Evolutionary conservation across 2,329 filamentous ascomycete genomes (phyloP), one percentile per base, ranked within the genome.

Genomic region (Aspergillus tamarii): DNA sequence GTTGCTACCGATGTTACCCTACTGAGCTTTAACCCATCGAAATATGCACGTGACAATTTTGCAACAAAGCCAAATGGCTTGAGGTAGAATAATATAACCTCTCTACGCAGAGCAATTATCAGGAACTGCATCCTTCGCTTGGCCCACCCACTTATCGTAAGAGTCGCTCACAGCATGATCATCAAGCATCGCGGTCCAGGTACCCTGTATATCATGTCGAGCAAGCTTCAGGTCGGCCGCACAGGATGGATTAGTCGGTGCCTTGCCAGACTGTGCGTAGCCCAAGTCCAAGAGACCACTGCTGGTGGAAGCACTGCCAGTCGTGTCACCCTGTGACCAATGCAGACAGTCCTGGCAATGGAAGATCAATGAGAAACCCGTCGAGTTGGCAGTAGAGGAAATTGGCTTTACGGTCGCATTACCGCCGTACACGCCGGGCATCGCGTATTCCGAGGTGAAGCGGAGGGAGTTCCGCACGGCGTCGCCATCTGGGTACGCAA

Each of bases 351-450:
- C 82, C 66, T 87, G 76, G 75, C 89, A 91, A 56, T 86, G 83
- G 77, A 89, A 91, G 19, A 89, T 83, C 57, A 90, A 72, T 56
- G 85, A 84, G 73, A 86, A 91, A 67, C 84, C 79, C 26, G 84
- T 86, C 21, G 82, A 80, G 69, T 84, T 89, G 61, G 89, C 80
- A 32, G 78, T 83, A 10, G 84, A 83, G 21, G 84, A 85, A 65
- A 90, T 84, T 67, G 87, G 83, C 0, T 85, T 88, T 23, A 91
- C 73, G 45, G 82, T 86, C 16, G 88, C 87, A 65, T 86, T 82
- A 60, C 89, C 89, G 0, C 81, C 81, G 75, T 91, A 90, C 36
- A 84, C 70, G 0, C 81, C 80, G 0, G 89, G 89, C 62, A 82
- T 78, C 32, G 82, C 80, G 72, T 90, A 91, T 59, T 86, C 87